Evolutionary conservation across 2,329 filamentous ascomycete species (phyloP).

Genomic region (Aspergillus sp.): DNA sequence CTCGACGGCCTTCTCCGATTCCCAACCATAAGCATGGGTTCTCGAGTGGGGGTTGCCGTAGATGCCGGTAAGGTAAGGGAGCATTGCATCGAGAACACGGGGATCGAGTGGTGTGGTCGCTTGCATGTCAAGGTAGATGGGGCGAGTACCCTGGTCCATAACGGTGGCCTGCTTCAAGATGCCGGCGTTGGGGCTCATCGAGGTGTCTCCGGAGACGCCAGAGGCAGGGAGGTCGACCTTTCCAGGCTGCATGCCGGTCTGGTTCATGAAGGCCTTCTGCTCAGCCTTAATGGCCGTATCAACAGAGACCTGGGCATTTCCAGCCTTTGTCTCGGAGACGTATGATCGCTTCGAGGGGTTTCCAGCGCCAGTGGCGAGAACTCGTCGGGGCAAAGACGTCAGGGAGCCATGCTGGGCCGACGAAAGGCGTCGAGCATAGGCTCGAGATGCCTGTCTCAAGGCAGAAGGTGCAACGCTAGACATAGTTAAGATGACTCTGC

Average conservation of each 20-base stretch:
- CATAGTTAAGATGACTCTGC: constrained; percentile 44
- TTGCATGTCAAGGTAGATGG: constrained; percentile 98
- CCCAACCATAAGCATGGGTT: constrained; percentile 98
- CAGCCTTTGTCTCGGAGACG: constrained; percentile 74
- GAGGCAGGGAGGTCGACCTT: constrained; percentile 59
- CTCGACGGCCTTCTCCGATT: constrained; percentile 91
- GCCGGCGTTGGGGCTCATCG: constrained; percentile 77
- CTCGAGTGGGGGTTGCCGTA: constrained; percentile 97
- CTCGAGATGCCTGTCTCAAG: constrained; percentile 68
- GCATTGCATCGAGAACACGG: constrained; percentile 91
- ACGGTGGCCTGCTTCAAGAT: constrained; percentile 86
- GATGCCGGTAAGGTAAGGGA: constrained; percentile 86
- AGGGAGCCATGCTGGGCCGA: constrained; percentile 33
- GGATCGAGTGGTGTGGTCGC: constrained; percentile 94
- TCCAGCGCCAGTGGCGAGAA: constrained; percentile 27
- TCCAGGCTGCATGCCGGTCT: constrained; percentile 51
- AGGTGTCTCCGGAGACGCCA: constrained; percentile 56
- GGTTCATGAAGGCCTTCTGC: constrained; percentile 68
- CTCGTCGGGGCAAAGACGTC: constrained; percentile 34
- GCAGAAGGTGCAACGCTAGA: constrained; percentile 62
- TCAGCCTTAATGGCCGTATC: constrained; percentile 83
- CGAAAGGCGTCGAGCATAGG: constrained; percentile 48
- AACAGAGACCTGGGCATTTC: constrained; percentile 66
- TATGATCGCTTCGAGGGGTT: constrained; percentile 56
- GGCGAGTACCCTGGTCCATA: constrained; percentile 86